Evolutionary conservation across 192 early-diverging fungal genomes (phyloP).

Genomic region (Dispira simplex): DNA sequence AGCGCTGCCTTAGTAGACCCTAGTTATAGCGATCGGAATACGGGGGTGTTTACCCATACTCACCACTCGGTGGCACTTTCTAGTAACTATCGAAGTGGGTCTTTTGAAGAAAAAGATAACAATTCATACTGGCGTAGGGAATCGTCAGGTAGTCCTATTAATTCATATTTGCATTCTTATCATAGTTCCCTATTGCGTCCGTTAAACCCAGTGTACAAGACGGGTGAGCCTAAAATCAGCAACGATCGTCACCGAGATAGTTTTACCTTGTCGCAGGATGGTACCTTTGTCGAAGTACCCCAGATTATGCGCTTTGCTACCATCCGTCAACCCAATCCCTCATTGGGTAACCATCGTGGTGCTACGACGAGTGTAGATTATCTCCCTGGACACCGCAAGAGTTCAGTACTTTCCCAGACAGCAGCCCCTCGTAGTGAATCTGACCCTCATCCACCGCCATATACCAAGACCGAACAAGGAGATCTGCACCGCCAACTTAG

Average conservation of each 20-base stretch:
- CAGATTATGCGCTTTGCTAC: slow-evolving; percentile 1
- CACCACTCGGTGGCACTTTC: not conserved
- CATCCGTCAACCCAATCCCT: not conserved
- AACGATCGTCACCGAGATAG: not conserved
- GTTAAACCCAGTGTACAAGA: not conserved
- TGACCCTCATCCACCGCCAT: not conserved
- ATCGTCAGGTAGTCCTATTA: too few relatives aligned
- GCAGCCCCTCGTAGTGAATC: too few relatives aligned
- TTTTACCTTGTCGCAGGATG: not conserved
- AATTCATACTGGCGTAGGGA: too few relatives aligned
- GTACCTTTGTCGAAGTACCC: not conserved
- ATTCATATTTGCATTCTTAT: not conserved
- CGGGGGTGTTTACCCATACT: not conserved
- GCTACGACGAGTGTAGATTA: too few relatives aligned
- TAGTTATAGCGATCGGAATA: not conserved
- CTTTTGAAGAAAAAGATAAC: too few relatives aligned
- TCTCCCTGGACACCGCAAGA: too few relatives aligned
- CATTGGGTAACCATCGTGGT: not conserved
- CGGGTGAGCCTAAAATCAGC: not conserved
- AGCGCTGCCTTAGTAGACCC: not conserved
- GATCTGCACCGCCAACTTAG: not conserved
- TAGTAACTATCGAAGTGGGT: too few relatives aligned
- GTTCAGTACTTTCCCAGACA: too few relatives aligned
- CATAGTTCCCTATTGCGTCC: not conserved
- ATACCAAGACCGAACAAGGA: not conserved